Evolutionary conservation across 1,284 basidiomycete genomes (phyloP), one percentile per base, ranked within the genome.

Genomic region (Microbotryum saponariae): DNA sequence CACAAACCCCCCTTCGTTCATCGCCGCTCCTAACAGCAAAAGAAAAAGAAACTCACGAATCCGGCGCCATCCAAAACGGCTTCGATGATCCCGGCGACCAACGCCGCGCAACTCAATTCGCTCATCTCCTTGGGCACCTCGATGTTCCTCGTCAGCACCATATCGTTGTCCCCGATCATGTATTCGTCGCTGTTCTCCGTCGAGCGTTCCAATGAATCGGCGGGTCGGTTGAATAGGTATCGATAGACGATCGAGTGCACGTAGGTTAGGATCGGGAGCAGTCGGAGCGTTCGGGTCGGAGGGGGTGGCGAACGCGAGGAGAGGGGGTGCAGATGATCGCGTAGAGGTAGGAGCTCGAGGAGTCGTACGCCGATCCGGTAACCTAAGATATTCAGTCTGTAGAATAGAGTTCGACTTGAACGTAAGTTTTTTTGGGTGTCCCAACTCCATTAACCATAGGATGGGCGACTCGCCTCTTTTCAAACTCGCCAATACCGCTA

Each of bases 141-240:
- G 65, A 99, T 91, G 70, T 89, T 82, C 67, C 89, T 84, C 59
- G 96, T 92, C 67, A 97, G 82, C 23, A 88, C 83, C 14, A 96
- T 93, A 73, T 91, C 87, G 74, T 99, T 97, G 79, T 96, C 89
- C 63, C 94, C 89, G 68, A 99, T 91, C 96, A 98, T 97, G 77
- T 97, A 98, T 79, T 98, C 94, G 74, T 97, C 93, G 33, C 87
- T 85, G 59, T 93, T 89, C 75, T 97, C 92, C 0, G 97, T 91
- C 71, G 89, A 92, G 77, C 91, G 87, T 77, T 98, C 93, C 54
- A 98, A 84, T 2, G 87, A 90, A 73, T 97, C 96, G 16, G 96
- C 96, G 5, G 89, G 81, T 74, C 87, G 88, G 2, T 91, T 92
- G 73, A 97, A 98, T 18, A 92, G 87, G 29, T 91, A 87, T 66